Evolutionary conservation across 75 land plant species (phyloP).

Genomic region (Picea sitchensis): DNA sequence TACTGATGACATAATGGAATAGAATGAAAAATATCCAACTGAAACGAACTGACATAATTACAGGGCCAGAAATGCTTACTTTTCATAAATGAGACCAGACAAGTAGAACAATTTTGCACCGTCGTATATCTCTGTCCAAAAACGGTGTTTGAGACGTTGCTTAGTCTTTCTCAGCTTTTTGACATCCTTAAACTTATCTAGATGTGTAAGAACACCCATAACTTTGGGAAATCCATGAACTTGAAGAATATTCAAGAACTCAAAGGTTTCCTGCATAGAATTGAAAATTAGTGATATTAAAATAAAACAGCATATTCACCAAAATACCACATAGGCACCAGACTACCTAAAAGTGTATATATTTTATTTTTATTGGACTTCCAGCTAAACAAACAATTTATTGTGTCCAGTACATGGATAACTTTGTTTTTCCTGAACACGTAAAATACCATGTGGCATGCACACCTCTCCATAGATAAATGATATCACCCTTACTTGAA

Average conservation of each 20-base stretch:
- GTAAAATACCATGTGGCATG: too few relatives aligned
- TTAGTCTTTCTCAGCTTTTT: conserved; percentile 92
- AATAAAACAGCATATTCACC: not conserved
- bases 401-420: not conserved
- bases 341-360: not conserved
- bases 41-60: not conserved
- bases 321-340: not conserved
- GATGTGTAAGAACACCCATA: conserved; percentile 98
- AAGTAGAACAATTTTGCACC: conserved; percentile 98
- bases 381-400: not conserved
- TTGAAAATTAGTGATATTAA: not conserved
- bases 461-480: too few relatives aligned
- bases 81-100: conserved; percentile 94
- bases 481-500: too few relatives aligned
- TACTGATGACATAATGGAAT: not conserved
- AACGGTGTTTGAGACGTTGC: conserved; percentile 92
- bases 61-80: conserved; percentile 49
- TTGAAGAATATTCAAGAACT: conserved; percentile 91
- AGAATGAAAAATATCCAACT: not conserved
- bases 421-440: not conserved
- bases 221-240: conserved; percentile 96
- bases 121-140: conserved; percentile 94
- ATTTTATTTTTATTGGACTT: not conserved
- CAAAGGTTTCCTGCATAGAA: conserved; percentile 93
- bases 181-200: conserved; percentile 90